Percentiles rank a stretch among this genome's conserved stretches.
phyloP scores from a whole-genome alignment of 83 land plant genomes.

The Thuja plicata region DNA sequence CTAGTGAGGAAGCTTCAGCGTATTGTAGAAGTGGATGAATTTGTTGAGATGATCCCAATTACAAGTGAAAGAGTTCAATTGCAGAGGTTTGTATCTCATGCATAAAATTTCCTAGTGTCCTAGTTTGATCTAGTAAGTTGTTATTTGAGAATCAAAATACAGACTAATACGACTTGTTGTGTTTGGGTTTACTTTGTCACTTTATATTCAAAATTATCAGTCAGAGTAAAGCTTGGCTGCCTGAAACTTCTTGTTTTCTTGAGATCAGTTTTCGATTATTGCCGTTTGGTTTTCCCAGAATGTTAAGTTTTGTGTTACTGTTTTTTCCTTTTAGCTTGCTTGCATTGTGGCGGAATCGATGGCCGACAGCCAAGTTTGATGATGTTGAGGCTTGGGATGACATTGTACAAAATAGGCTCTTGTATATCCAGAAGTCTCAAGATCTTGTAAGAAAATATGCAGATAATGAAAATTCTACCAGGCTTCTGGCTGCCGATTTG shows the following conservation, averaged over 20 bases:
- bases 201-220: neutral
- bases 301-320: neutral
- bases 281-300: neutral
- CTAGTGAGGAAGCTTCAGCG: slow-evolving; percentile 38
- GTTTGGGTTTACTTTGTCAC: neutral
- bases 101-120: neutral
- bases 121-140: neutral
- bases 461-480: slow-evolving; percentile 2
- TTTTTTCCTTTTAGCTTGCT: slow-evolving; percentile 24
- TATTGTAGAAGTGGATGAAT: slow-evolving; percentile 48
- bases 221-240: neutral
- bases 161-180: neutral
- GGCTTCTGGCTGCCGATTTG: slow-evolving; percentile 8
- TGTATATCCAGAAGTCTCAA: slow-evolving; percentile 32
- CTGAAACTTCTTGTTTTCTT: neutral
- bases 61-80: slow-evolving; percentile 6
- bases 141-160: neutral
- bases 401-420: slow-evolving; percentile 33
- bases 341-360: slow-evolving; percentile 35
- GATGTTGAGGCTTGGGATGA: slow-evolving; percentile 45
- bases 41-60: slow-evolving; percentile 19
- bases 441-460: slow-evolving; percentile 14
- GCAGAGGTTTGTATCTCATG: slow-evolving; percentile 26
- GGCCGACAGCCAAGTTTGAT: slow-evolving; percentile 43
- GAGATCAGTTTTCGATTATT: neutral